phyloP scores from a whole-genome alignment of 2,329 filamentous ascomycete species.

The Elsinoe batatas region DNA sequence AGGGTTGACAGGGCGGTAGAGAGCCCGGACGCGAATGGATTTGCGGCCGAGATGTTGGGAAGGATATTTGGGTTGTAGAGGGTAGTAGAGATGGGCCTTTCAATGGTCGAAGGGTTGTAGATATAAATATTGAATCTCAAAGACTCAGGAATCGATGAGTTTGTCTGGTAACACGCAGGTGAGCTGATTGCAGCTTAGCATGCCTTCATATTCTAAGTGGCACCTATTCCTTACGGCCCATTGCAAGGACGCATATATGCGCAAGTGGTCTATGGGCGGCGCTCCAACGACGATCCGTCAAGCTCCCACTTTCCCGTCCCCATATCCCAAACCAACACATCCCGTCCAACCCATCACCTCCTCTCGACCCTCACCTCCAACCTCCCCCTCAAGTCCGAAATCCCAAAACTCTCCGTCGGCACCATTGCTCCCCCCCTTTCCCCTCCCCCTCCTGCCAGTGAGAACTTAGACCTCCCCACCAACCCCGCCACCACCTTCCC shows the following conservation, averaged over 20 bases:
- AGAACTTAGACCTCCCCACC: slow-evolving; percentile 15
- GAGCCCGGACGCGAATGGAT: slow-evolving; percentile 55
- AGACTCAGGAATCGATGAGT: too few species aligned
- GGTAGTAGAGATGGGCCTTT: too few species aligned
- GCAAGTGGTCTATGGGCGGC: too few species aligned
- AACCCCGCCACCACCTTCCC: slow-evolving; percentile 18
- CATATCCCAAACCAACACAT: background rate
- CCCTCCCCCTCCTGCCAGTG: background rate
- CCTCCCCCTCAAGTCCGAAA: background rate
- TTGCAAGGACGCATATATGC: too few species aligned
- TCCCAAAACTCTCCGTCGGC: slow-evolving; percentile 10
- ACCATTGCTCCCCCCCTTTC: background rate
- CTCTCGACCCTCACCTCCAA: slow-evolving; percentile 8
- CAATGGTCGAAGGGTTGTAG: too few species aligned
- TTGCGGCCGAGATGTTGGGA: slow-evolving; percentile 22
- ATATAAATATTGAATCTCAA: too few species aligned
- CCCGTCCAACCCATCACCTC: background rate
- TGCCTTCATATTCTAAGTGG: too few species aligned
- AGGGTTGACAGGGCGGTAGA: slow-evolving; percentile 62
- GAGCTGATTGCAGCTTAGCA: too few species aligned
- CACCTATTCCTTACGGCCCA: too few species aligned
- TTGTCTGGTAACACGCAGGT: too few species aligned
- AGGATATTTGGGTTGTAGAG: slow-evolving; percentile 19
- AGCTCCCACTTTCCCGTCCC: too few species aligned
- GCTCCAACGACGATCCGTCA: too few species aligned